These are phyloP conservation scores for Tuber microsphaerosporum DNA, from an alignment of 495 filamentous ascomycete genomes.

Conservation along the genomic window DNA sequence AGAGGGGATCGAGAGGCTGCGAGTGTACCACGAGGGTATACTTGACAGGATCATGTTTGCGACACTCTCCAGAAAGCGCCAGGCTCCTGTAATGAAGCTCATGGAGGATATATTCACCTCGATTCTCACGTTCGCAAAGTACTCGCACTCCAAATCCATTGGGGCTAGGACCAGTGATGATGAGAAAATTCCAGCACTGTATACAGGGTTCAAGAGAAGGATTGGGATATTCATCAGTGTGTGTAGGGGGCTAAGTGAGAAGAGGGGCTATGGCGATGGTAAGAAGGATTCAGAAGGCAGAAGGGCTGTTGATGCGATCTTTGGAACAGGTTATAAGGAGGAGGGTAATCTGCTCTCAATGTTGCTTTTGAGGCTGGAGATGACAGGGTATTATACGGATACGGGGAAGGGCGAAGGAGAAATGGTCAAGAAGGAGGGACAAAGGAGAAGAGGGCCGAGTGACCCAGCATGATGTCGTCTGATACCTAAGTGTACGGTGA, in stretches of 20 bases:
- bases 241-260: slow-evolving; percentile 55
- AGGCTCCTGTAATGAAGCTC: slow-evolving; percentile 62
- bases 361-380: slow-evolving; percentile 55
- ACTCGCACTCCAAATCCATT: slow-evolving; percentile 46
- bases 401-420: background rate
- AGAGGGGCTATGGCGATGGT: slow-evolving; percentile 50
- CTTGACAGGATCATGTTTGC: slow-evolving; percentile 72
- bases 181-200: slow-evolving; percentile 50
- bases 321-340: slow-evolving; percentile 33
- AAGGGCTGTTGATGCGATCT: slow-evolving; percentile 41
- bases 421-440: slow-evolving; percentile 1
- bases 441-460: background rate
- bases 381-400: slow-evolving; percentile 53
- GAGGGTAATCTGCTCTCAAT: slow-evolving; percentile 50
- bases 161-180: slow-evolving; percentile 44
- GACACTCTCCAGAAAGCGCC: slow-evolving; percentile 62
- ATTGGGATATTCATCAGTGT: slow-evolving; percentile 62
- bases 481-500: background rate
- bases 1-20: slow-evolving; percentile 57
- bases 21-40: slow-evolving; percentile 65
- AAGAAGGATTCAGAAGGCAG: slow-evolving; percentile 43
- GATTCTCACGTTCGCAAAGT: slow-evolving; percentile 61
- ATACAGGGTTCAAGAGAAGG: slow-evolving; percentile 59
- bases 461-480: background rate
- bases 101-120: slow-evolving; percentile 70